Conservation (phyloP, 306 rosid species). For the Phaseolus lunatus region DNA sequence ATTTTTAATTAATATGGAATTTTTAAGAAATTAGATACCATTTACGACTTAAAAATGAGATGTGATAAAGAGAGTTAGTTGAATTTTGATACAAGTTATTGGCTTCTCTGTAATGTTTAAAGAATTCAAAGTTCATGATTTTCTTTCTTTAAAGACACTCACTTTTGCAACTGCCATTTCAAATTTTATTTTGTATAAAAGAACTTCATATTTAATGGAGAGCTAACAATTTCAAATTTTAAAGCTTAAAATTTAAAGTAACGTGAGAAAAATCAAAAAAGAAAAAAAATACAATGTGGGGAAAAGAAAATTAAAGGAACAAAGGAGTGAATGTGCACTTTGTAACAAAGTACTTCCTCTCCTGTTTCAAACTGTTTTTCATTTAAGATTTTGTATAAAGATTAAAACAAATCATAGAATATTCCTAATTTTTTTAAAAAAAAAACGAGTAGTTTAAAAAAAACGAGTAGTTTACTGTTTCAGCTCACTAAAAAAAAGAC, state of each 20-base stretch:
- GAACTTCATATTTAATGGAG: background rate
- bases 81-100: too few relatives aligned
- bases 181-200: background rate
- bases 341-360: background rate
- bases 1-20: too few relatives aligned
- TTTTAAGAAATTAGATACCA: too few relatives aligned
- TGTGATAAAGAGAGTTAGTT: too few relatives aligned
- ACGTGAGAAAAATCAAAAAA: background rate
- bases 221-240: background rate
- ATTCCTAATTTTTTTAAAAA: background rate
- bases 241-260: background rate
- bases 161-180: background rate
- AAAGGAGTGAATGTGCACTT: background rate
- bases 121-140: background rate
- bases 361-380: background rate
- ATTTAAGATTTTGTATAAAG: background rate
- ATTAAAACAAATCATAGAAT: background rate
- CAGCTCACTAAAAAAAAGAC: background rate
- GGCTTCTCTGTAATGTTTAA: too few relatives aligned
- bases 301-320: background rate
- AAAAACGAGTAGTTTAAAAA: too few relatives aligned
- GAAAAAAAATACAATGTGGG: background rate
- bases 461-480: too few relatives aligned
- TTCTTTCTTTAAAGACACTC: background rate
- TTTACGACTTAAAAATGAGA: too few relatives aligned